Evolutionary conservation across 1,284 basidiomycete genomes (phyloP).

Genomic region (Ustilago esculenta): DNA sequence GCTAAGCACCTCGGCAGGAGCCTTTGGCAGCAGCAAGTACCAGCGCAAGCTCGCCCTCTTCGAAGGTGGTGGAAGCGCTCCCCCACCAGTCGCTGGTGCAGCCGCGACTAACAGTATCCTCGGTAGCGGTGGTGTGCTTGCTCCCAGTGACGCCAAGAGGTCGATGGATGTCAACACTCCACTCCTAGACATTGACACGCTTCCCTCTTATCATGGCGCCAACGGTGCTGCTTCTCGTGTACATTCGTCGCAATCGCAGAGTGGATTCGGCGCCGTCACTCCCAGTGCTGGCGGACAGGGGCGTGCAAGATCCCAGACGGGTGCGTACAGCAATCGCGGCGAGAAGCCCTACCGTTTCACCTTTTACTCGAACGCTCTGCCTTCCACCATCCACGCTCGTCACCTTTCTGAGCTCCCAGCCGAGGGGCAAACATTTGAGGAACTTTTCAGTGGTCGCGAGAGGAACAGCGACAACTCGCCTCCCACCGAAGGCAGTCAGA

Average conservation of each 20-base stretch:
- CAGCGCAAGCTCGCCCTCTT: conserved; percentile 91
- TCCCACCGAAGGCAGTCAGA: conserved; percentile 41
- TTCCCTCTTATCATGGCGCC: conserved; percentile 66
- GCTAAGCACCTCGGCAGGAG: conserved; percentile 38
- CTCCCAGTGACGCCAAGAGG: conserved; percentile 10
- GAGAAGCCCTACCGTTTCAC: conserved; percentile 92
- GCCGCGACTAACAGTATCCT: conserved; percentile 66
- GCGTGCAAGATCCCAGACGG: conserved; percentile 33
- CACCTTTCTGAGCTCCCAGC: conserved; percentile 92
- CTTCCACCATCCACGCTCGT: conserved; percentile 92
- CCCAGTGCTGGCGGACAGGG: conserved; percentile 10
- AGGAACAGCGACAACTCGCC: conserved; percentile 25
- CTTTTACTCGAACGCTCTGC: conserved; percentile 94
- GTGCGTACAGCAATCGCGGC: conserved; percentile 42
- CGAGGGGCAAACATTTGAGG: conserved; percentile 90
- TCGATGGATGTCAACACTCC: conserved; percentile 65
- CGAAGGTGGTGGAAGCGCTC: conserved; percentile 73
- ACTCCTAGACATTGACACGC: conserved; percentile 62
- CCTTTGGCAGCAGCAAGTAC: conserved; percentile 62
- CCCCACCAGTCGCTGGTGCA: conserved; percentile 51
- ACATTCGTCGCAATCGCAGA: conserved; percentile 24
- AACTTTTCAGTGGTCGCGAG: conserved; percentile 79
- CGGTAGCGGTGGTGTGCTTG: conserved; percentile 67
- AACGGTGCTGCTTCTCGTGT: conserved; percentile 21
- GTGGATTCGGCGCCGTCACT: conserved; percentile 10